These are phyloP conservation scores for Suillus hirtellus DNA, from an alignment of 768 basidiomycete genomes.

Conservation along the genomic window DNA sequence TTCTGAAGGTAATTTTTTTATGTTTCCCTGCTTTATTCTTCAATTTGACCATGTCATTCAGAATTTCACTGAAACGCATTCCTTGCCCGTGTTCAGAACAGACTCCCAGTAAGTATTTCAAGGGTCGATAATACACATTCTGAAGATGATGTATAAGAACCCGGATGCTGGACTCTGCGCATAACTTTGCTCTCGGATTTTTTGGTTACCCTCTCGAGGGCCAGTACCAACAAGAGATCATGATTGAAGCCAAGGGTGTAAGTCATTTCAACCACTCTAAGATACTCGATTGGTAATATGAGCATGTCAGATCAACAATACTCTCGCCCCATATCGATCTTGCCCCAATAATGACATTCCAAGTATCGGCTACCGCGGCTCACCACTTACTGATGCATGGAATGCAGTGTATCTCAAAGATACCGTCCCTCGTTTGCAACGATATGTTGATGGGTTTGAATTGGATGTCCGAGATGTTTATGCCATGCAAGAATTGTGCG, in stretches of 20 bases:
- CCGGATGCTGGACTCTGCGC: constrained; percentile 53
- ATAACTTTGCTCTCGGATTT: constrained; percentile 54
- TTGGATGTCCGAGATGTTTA: constrained; percentile 66
- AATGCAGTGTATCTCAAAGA: constrained; percentile 63
- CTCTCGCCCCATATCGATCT: constrained; percentile 40
- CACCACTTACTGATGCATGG: constrained; percentile 61
- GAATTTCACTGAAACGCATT: constrained; percentile 40
- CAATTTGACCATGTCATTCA: constrained; percentile 20
- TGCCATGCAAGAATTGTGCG: constrained; percentile 74
- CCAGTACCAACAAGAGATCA: constrained; percentile 47
- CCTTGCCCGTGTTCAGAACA: constrained; percentile 52
- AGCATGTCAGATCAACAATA: constrained; percentile 46
- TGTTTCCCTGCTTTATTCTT: constrained; percentile 24
- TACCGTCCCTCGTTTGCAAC: constrained; percentile 57
- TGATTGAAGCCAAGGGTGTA: constrained; percentile 39
- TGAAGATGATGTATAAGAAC: constrained; percentile 29
- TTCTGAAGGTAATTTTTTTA: constrained; percentile 32
- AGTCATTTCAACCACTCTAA: constrained; percentile 20
- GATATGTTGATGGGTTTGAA: constrained; percentile 55
- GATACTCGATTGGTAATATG: not conserved
- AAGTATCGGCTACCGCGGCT: constrained; percentile 52
- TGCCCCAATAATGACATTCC: constrained; percentile 58
- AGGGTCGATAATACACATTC: not conserved
- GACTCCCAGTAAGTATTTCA: constrained; percentile 42
- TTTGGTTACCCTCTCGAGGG: constrained; percentile 47